Conservation (phyloP, 768 basidiomycete genomes). For the Arthromyces matolae region DNA sequence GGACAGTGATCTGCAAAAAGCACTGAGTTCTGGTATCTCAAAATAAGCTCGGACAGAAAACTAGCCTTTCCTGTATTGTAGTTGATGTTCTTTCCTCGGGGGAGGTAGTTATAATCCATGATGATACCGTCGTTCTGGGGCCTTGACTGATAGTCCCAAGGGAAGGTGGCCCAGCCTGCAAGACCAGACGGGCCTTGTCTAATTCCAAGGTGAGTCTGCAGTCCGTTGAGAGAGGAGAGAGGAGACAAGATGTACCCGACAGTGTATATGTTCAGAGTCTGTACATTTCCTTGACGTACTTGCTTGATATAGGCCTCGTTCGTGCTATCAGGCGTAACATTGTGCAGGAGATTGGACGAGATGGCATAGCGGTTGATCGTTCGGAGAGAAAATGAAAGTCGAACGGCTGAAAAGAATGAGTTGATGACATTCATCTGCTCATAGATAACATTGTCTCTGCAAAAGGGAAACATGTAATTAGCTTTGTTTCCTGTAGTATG, state of each 20-base stretch:
- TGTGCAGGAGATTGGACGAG: background rate
- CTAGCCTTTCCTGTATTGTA: slow-evolving; percentile 24
- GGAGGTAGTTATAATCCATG: slow-evolving; percentile 20
- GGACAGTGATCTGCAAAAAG: slow-evolving; percentile 28
- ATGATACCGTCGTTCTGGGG: slow-evolving; percentile 36
- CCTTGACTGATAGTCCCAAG: slow-evolving; percentile 23
- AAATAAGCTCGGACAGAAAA: background rate
- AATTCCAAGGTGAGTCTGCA: background rate
- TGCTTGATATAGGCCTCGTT: background rate
- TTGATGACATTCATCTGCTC: background rate
- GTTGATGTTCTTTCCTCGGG: slow-evolving; percentile 25
- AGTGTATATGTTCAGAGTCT: slow-evolving; percentile 3
- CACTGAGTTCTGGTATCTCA: background rate
- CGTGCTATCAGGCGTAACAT: background rate
- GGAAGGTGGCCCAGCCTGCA: slow-evolving; percentile 38
- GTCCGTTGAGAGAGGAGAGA: no score
- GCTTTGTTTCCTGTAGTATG: no score
- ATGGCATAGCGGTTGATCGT: background rate
- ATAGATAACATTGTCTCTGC: background rate
- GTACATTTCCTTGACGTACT: background rate
- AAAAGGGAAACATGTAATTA: background rate
- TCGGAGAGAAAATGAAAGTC: background rate
- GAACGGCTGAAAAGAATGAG: background rate
- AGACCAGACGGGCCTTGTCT: slow-evolving; percentile 15
- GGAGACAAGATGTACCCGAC: background rate